Base-by-base conservation (phyloP, 495 filamentous ascomycete species). In the Lasiosphaeriaceae sp. region DNA sequence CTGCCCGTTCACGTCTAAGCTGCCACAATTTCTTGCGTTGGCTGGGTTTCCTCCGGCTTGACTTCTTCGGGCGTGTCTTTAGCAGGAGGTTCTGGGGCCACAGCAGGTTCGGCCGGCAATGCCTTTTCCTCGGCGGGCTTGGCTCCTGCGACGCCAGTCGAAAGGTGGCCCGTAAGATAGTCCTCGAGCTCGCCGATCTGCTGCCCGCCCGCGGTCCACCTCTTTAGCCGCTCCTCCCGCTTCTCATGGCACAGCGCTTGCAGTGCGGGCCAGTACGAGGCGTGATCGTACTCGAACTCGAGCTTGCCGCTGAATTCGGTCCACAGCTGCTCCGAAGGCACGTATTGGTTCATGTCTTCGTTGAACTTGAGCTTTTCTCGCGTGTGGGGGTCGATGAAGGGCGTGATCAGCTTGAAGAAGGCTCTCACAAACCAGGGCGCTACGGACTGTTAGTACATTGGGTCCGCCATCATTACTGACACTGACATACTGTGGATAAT, bases 281-380 rank as follows among this genome's bases (percentile, higher is more conserved):
- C 66, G 71, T 98, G 95, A 57, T 95, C 85, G 67, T 98, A 98
- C 65, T 86, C 83, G 64, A 97, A 98, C 35, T 91, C 74, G 31
- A 85, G 74, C 50, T 84, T 75, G 23, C 86, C 86, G 58, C 83
- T 85, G 59, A 82, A 81, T 51, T 82, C 75, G 57, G 81, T 83
- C 84, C 91, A 85, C 39, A 98, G 81, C 54, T 96, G 91, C 61
- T 81, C 74, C 7, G 83, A 66, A 6, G 91, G 92, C 11, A 97
- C 87, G 63, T 89, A 86, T 47, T 87, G 73, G 57, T 77, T 74
- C 72, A 94, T 80, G 63, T 96, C 87, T 63, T 95, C 89, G 73
- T 96, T 96, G 79, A 96, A 97, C 67, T 89, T 90, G 66, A 98
- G 82, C 77, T 98, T 98, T 60, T 94, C 83, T 16, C 86, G 83